Evolutionary conservation across 257 asterid genomes (phyloP), one percentile per base, ranked within the genome.

Genomic region (Penstemon newberryi): DNA sequence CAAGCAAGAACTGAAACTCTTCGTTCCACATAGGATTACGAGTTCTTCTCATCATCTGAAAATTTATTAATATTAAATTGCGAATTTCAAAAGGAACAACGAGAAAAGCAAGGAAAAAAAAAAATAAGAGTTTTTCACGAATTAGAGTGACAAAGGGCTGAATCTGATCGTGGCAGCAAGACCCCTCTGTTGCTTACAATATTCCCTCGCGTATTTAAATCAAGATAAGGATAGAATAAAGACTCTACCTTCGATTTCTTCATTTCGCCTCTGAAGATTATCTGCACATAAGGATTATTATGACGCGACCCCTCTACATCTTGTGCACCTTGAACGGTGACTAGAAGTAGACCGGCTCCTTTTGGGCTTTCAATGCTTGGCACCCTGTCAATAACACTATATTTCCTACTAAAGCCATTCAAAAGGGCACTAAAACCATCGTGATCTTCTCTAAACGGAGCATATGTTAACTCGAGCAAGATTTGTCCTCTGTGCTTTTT

Each of bases 21-120:
- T 91, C 97, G 39, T 89, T 80, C 97, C 97, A 91, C 9, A 56
- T 50, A 9, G 97, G 97, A 70, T 91, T 79, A 0, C 96, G 91
- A 39, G 86, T 85, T 82, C 74, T 85, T 44, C 79, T 79, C 38
- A 89, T 75, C 82, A 82, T 78, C 97, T 91, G 72, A 55, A 60
- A 18, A 18, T 25, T 25, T 25, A 25, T 25, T 25, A 25, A 25
- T 25, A 41, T 37, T 67, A 52, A 49, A 11, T 19, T 19, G 42
- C 45, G 6, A 54, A 3, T 55, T 65, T 7, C 25, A 43, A 13
- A 25, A 33, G 3, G 8, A 7, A 18, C 6, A 12, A 6, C 4
- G 36, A 61, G 3, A 7, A 61, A 41, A 4, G 7, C 33, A 61
- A 2, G 52, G 6, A 36, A 40, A 19, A 7, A 5, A n/a, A 10